Conservation (phyloP, 2,329 filamentous ascomycete genomes). For the Tolypocladium pustulatum region DNA sequence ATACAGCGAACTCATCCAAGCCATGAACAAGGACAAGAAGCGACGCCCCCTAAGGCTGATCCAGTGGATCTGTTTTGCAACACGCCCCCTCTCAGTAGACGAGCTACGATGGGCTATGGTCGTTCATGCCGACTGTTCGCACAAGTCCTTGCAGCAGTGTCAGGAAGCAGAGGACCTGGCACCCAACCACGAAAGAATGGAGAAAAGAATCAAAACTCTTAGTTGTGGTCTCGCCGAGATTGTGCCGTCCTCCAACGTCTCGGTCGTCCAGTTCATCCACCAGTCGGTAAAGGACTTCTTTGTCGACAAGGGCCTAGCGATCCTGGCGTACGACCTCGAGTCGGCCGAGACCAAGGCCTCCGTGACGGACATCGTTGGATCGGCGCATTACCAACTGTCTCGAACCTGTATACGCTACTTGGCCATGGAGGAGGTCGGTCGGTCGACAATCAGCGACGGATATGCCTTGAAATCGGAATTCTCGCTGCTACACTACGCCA, state of each 20-base stretch:
- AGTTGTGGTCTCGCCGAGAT: slow-evolving; percentile 19
- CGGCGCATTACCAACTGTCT: slow-evolving; percentile 5
- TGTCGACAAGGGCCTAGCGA: slow-evolving; percentile 8
- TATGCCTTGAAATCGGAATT: background rate
- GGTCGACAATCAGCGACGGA: too few relatives aligned
- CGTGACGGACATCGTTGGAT: background rate
- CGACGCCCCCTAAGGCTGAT: slow-evolving; percentile 14
- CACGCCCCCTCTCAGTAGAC: slow-evolving; percentile 10
- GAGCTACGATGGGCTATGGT: slow-evolving; percentile 21
- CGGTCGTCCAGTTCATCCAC: slow-evolving; percentile 21
- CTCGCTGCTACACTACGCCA: slow-evolving; percentile 1
- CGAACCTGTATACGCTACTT: slow-evolving; percentile 15
- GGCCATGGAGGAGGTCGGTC: slow-evolving; percentile 10
- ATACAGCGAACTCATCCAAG: slow-evolving; percentile 12
- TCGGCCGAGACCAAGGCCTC: too few relatives aligned
- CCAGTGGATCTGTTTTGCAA: slow-evolving; percentile 22
- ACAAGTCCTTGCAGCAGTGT: slow-evolving; percentile 11
- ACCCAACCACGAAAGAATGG: slow-evolving; percentile 6
- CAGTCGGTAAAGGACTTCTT: slow-evolving; percentile 23
- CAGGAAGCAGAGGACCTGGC: slow-evolving; percentile 7
- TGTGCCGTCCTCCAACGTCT: background rate
- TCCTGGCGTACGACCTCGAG: background rate
- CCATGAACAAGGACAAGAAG: slow-evolving; percentile 11
- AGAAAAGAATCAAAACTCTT: slow-evolving; percentile 8
- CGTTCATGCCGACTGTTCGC: slow-evolving; percentile 7